Percentiles rank a stretch among this genome's conserved stretches.
Conservation (phyloP, 495 filamentous ascomycete species). For the Talaromyces borbonicus region DNA sequence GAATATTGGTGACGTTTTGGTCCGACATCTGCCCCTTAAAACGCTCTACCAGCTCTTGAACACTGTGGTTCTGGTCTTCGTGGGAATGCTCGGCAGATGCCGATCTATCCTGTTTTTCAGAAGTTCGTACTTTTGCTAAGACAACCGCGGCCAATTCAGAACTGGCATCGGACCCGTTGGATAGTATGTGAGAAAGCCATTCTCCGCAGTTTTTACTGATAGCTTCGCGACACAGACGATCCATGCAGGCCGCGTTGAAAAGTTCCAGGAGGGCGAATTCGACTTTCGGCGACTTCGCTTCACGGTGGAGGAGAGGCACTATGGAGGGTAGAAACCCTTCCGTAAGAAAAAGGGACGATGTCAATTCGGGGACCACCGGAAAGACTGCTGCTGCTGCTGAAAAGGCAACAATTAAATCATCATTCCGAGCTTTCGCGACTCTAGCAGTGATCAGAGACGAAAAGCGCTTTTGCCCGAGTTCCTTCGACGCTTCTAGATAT, state of each 20-base stretch:
- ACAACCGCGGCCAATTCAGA: conserved; percentile 76
- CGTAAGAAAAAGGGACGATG: conserved; percentile 66
- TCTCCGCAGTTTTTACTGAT: conserved; percentile 69
- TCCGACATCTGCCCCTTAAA: conserved; percentile 70
- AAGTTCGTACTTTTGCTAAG: conserved; percentile 59
- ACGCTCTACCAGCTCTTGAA: conserved; percentile 63
- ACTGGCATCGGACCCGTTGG: conserved; percentile 51
- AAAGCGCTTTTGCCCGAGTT: conserved; percentile 55
- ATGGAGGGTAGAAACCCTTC: conserved; percentile 69
- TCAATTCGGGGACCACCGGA: conserved; percentile 63
- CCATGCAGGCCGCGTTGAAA: conserved; percentile 82
- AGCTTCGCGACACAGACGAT: conserved; percentile 63
- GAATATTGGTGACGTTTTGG: conserved; percentile 42
- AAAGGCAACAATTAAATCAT: conserved; percentile 65
- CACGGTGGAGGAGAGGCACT: conserved; percentile 58
- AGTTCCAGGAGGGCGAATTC: conserved; percentile 78
- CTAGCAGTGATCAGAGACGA: conserved; percentile 53
- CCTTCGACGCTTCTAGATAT: conserved; percentile 65
- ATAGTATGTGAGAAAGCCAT: conserved; percentile 73
- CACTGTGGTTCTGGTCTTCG: conserved; percentile 38
- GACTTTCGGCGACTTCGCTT: conserved; percentile 65
- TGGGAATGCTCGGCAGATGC: conserved; percentile 30
- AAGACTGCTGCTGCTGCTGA: conserved; percentile 83
- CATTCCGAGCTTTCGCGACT: conserved; percentile 40
- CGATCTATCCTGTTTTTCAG: conserved; percentile 30